Conservation (phyloP, 2,329 filamentous ascomycete genomes). For the Diaporthe sp. region DNA sequence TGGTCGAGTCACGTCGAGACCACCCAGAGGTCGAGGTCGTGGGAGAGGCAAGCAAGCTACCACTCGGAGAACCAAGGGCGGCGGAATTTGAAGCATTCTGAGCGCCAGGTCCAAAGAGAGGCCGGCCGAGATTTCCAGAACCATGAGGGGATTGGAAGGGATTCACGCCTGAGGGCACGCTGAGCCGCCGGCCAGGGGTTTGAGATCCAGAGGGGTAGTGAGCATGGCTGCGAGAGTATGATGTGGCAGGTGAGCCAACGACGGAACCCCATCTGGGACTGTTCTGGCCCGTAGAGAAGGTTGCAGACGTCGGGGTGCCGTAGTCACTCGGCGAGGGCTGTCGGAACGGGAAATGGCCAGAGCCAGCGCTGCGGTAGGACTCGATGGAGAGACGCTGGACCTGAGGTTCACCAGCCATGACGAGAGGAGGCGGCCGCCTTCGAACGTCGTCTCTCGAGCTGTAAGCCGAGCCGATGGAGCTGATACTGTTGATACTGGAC, state of each 20-base stretch:
- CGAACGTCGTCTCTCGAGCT: slow-evolving; percentile 75
- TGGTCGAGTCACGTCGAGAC: slow-evolving; percentile 74
- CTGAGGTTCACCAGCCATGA: slow-evolving; percentile 84
- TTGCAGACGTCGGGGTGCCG: slow-evolving; percentile 86
- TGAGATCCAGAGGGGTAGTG: slow-evolving; percentile 76
- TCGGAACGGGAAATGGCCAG: slow-evolving; percentile 75
- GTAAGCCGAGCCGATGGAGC: slow-evolving; percentile 75
- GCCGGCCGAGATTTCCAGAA: slow-evolving; percentile 61
- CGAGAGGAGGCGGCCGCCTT: slow-evolving; percentile 82
- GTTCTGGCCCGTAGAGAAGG: slow-evolving; percentile 80
- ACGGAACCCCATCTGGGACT: slow-evolving; percentile 81
- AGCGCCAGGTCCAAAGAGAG: slow-evolving; percentile 66
- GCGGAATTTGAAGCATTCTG: slow-evolving; percentile 67
- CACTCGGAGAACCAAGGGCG: slow-evolving; percentile 68
- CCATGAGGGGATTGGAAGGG: slow-evolving; percentile 78
- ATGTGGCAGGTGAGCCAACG: slow-evolving; percentile 79
- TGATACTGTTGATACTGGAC: slow-evolving; percentile 84
- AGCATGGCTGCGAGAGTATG: slow-evolving; percentile 77
- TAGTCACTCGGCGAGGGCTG: slow-evolving; percentile 79
- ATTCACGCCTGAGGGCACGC: slow-evolving; percentile 81
- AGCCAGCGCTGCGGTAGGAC: slow-evolving; percentile 73
- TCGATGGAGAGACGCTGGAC: slow-evolving; percentile 77
- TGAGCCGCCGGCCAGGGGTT: slow-evolving; percentile 80
- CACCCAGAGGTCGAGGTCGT: slow-evolving; percentile 70
- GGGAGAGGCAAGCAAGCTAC: slow-evolving; percentile 74